These are phyloP conservation scores for Aristolochia californica DNA, from an alignment of 164 flowering plant species.

Conservation along the genomic window DNA sequence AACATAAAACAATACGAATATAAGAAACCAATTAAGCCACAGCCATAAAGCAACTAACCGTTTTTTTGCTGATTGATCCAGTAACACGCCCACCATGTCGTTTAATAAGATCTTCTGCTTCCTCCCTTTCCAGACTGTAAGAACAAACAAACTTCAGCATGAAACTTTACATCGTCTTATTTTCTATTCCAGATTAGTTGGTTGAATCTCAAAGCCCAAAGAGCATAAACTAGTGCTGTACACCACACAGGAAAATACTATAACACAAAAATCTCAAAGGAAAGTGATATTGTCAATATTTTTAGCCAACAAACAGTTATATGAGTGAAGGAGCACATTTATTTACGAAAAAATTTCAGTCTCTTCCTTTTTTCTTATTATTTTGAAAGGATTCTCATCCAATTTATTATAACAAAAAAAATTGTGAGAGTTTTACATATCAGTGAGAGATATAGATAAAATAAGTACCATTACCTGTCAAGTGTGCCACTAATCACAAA, in stretches of 20 bases:
- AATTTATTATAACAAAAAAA: neutral
- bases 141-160: conserved; percentile 1
- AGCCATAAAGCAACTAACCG: conserved; percentile 30
- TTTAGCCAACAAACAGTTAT: neutral
- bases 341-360: neutral
- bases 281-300: neutral
- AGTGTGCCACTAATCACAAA: conserved; percentile 98
- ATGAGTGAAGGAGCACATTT: neutral
- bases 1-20: neutral
- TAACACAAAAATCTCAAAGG: neutral
- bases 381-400: too few species aligned
- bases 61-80: conserved; percentile 91
- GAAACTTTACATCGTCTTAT: too few species aligned
- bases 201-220: too few species aligned
- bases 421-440: neutral
- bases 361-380: too few species aligned
- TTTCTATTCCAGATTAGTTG: too few species aligned
- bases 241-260: too few species aligned
- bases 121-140: conserved; percentile 91
- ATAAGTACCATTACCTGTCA: conserved; percentile 53
- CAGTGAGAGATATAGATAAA: neutral
- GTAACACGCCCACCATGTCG: conserved; percentile 96
- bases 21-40: neutral
- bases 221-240: too few species aligned
- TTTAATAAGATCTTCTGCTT: conserved; percentile 91